These are phyloP conservation scores for Irpex lacteus DNA, from an alignment of 1,284 basidiomycete species.

Conservation along the genomic window DNA sequence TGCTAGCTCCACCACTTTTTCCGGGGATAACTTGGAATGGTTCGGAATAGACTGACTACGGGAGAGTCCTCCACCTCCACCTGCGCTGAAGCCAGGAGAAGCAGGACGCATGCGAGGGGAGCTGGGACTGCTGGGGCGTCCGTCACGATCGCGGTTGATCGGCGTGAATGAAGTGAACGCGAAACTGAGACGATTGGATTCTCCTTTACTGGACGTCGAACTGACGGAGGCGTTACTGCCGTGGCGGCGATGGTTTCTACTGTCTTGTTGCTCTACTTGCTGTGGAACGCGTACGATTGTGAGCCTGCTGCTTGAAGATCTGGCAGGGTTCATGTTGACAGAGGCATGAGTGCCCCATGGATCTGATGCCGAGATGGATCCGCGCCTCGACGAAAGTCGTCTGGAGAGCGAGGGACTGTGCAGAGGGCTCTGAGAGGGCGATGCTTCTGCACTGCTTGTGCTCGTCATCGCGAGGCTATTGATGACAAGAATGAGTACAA, in stretches of 20 bases:
- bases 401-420: constrained; percentile 27
- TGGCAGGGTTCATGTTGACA: constrained; percentile 49
- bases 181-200: constrained; percentile 52
- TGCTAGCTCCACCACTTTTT: constrained; percentile 68
- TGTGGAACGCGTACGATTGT: constrained; percentile 68
- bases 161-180: constrained; percentile 59
- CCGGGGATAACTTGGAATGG: constrained; percentile 47
- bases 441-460: constrained; percentile 11
- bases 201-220: constrained; percentile 27
- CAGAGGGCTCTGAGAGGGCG: constrained; percentile 25
- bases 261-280: constrained; percentile 25
- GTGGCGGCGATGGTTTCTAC: constrained; percentile 28
- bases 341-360: constrained; percentile 55
- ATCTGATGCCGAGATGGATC: constrained; percentile 64
- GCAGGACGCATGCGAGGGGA: constrained; percentile 26
- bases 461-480: not conserved
- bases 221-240: constrained; percentile 34
- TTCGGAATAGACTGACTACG: constrained; percentile 20
- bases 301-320: constrained; percentile 59
- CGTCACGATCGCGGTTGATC: constrained; percentile 15
- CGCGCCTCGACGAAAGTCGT: constrained; percentile 55
- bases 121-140: constrained; percentile 26
- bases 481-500: not conserved
- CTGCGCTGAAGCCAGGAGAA: constrained; percentile 17
- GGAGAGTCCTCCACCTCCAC: constrained; percentile 2